Percentiles rank a stretch among this genome's conserved stretches.
Evolutionary conservation across 352 stramenopile species (phyloP).

Genomic region (Ophiocytium majus): DNA sequence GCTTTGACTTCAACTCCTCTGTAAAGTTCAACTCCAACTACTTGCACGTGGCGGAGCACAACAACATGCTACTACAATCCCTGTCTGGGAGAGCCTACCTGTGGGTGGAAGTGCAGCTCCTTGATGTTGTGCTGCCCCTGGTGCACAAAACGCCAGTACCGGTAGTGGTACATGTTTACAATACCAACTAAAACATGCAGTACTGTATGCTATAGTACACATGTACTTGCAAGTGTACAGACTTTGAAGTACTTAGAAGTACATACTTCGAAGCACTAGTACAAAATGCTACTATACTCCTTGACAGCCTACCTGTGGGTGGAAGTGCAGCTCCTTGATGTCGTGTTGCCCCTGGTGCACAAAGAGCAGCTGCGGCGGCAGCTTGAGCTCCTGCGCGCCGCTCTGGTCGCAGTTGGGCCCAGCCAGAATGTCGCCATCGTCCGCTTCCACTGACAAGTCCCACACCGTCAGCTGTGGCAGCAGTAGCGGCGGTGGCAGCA

Average conservation of each 20-base stretch:
- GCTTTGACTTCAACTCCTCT: no score
- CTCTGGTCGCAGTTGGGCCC: slow-evolving; percentile 55
- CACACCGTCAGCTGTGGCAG: slow-evolving; percentile 72
- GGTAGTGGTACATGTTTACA: slow-evolving; percentile 69
- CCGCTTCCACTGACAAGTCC: slow-evolving; percentile 98
- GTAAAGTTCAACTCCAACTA: no score
- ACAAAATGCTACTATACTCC: no score
- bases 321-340: slow-evolving; percentile 99
- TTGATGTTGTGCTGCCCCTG: slow-evolving; percentile 98
- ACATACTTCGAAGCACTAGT: no score
- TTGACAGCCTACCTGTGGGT: slow-evolving; percentile 90
- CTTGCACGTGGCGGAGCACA: no score
- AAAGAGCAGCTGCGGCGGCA: slow-evolving; percentile 90
- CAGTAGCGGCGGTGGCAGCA: no score
- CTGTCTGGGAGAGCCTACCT: no score
- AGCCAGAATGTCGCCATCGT: slow-evolving; percentile 69
- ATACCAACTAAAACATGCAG: no score
- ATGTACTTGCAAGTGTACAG: no score
- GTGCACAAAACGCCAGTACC: slow-evolving; percentile 99
- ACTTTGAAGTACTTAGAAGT: no score
- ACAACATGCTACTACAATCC: no score
- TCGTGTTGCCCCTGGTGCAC: slow-evolving; percentile 97
- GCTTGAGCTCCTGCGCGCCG: slow-evolving; percentile 53
- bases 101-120: slow-evolving; percentile 97
- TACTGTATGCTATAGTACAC: no score